Conservation (phyloP, 2,329 filamentous ascomycete genomes). For the Huntiella savannae region DNA sequence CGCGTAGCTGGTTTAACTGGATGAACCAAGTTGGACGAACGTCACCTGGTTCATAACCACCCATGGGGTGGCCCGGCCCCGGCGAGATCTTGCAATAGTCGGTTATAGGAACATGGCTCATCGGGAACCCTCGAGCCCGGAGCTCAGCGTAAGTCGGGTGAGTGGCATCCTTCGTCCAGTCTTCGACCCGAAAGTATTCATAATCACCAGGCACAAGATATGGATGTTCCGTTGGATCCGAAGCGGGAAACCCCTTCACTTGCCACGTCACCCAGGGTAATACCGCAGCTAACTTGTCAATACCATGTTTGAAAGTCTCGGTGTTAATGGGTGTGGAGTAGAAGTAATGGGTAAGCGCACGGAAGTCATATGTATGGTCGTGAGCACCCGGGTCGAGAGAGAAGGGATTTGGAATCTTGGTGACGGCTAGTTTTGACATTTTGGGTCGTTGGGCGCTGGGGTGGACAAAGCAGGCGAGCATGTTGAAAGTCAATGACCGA, state of each 20-base stretch:
- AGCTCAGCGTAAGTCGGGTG: neutral
- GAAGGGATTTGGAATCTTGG: too few relatives aligned
- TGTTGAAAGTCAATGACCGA: too few relatives aligned
- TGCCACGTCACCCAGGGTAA: constrained; percentile 1
- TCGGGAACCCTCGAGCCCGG: neutral
- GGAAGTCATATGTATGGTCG: too few relatives aligned
- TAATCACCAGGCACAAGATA: neutral
- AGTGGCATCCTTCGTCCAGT: neutral
- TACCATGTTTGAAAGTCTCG: neutral
- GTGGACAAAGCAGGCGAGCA: too few relatives aligned
- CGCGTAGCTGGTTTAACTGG: neutral
- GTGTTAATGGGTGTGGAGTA: neutral
- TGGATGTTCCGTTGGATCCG: neutral
- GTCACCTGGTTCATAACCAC: neutral
- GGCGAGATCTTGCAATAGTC: neutral
- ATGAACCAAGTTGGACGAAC: neutral
- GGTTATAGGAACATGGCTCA: neutral
- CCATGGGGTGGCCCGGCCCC: neutral
- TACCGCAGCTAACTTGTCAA: neutral
- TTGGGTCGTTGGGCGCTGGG: too few relatives aligned
- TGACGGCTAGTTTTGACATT: too few relatives aligned
- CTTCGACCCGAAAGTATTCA: neutral
- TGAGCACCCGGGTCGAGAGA: too few relatives aligned
- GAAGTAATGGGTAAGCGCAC: too few relatives aligned
- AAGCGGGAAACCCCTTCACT: neutral